Conservation (phyloP, 371 early-diverging fungal species). For the Zopfochytrium polystomum region DNA sequence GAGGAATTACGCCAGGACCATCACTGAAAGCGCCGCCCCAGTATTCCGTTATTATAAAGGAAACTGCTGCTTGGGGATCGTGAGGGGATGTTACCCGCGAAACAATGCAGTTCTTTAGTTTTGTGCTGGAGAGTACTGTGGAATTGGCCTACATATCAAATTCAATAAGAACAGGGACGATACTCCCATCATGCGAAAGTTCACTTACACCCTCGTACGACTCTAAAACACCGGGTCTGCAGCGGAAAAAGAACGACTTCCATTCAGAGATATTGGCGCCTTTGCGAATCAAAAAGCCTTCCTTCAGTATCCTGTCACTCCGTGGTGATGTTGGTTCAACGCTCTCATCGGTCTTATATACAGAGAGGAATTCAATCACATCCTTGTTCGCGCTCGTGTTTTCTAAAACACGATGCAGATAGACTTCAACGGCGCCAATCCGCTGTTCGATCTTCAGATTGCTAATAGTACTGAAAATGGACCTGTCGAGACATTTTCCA, state of each 20-base stretch:
- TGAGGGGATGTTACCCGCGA: no score
- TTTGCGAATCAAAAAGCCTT: slow-evolving; percentile 77
- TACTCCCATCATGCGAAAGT: background rate
- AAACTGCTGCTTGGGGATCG: no score
- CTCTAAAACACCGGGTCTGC: slow-evolving; percentile 61
- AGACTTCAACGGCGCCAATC: slow-evolving; percentile 67
- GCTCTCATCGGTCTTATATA: no score
- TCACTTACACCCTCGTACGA: slow-evolving; percentile 58
- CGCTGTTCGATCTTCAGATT: slow-evolving; percentile 38
- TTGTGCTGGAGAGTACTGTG: slow-evolving; percentile 38
- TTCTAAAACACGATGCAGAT: slow-evolving; percentile 65
- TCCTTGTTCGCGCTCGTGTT: slow-evolving; percentile 52
- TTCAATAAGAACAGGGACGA: slow-evolving; percentile 73
- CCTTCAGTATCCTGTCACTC: slow-evolving; percentile 45
- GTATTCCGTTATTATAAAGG: no score
- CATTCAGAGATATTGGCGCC: slow-evolving; percentile 82
- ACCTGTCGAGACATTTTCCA: slow-evolving; percentile 74
- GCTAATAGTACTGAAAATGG: slow-evolving; percentile 51
- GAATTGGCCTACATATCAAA: slow-evolving; percentile 37
- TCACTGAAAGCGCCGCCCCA: no score
- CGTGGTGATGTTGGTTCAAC: background rate
- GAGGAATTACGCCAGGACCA: slow-evolving; percentile 8
- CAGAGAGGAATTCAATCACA: slow-evolving; percentile 72
- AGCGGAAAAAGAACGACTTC: slow-evolving; percentile 75
- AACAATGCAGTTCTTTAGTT: background rate